Evolutionary conservation across 129 eudicot genomes (phyloP), one percentile per base, ranked within the genome.

Genomic region (Escallonia herrerae): DNA sequence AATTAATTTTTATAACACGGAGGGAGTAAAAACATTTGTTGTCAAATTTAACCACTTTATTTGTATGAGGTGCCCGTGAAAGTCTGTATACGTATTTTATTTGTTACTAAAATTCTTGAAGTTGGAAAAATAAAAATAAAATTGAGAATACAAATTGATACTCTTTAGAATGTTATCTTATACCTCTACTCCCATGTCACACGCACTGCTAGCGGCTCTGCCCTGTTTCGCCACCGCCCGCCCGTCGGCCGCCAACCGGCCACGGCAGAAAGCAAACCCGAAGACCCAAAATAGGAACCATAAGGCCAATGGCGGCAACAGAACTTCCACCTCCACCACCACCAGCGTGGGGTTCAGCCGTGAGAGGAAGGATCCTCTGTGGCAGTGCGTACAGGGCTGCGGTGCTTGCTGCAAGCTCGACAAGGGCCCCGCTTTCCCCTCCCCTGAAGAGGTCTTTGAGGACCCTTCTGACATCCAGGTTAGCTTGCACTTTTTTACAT

Each of bases 331-430:
- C 60, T 13, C 64, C 67, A n/a, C n/a, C n/a, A n/a, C n/a, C n/a
- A 51, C 47, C 40, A 52, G 46, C 15, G 64, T 39, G 1, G 96
- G 94, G 3, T 89, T 89, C 59, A 84, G 80, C n/a, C 49, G 66
- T 58, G 67, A 61, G 64, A 93, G 66, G 66, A 84, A 65, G 51
- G 89, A 83, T 15, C 80, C 88, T 4, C 56, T 64, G 51, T 94
- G 99, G 99, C 91, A 81, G 72, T 94, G 99, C 67, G 80, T 89
- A 10, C 59, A 77, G 74, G 75, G 78, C 6, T 94, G 99, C 54
- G 99, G 99, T 15, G 99, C 96, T 3, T 94, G 99, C 67, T 94
- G 99, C 77, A 94, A 89, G 51, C 83, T 94, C 15, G 83, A 81
- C 7, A 94, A 94, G 74, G 99, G 99, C 6, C 96, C 99, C 38